Evolutionary conservation across 768 basidiomycete species (phyloP).

Genomic region (Infundibulicybe gibba): DNA sequence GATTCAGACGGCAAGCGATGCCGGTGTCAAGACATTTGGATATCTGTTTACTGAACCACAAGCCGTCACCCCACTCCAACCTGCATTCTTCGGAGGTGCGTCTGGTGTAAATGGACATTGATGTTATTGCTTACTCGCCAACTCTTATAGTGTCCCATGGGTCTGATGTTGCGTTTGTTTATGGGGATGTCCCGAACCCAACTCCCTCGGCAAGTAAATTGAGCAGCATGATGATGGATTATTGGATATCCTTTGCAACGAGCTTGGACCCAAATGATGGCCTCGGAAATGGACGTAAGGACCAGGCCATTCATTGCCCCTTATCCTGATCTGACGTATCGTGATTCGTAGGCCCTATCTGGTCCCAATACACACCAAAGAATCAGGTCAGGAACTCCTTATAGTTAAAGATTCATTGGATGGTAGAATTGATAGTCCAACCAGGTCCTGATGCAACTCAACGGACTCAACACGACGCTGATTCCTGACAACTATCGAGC

Average conservation of each 20-base stretch:
- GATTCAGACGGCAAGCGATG: conserved; percentile 32
- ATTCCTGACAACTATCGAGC: conserved; percentile 24
- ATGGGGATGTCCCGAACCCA: conserved; percentile 14
- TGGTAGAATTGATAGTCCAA: not conserved
- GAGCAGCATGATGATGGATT: conserved; percentile 35
- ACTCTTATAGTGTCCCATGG: conserved; percentile 12
- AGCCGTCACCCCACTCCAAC: conserved; percentile 10
- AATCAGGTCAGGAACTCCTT: conserved; percentile 1
- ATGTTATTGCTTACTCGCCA: no score
- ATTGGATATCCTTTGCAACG: conserved; percentile 44
- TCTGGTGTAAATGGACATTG: no score
- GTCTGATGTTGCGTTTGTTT: conserved; percentile 26
- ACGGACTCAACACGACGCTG: conserved; percentile 18
- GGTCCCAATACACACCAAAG: conserved; percentile 15
- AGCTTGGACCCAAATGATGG: conserved; percentile 41
- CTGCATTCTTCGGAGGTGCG: no score
- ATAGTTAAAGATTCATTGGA: no score
- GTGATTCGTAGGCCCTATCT: conserved; percentile 13
- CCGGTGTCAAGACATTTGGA: conserved; percentile 33
- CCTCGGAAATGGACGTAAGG: conserved; percentile 27
- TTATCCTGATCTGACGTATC: no score
- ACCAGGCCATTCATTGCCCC: no score
- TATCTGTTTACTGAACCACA: conserved; percentile 42
- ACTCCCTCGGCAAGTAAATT: conserved; percentile 16
- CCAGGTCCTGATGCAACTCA: conserved; percentile 20